Percentiles rank a stretch among this genome's conserved stretches.
Evolutionary conservation across 495 filamentous ascomycete species (phyloP).

Genomic region (Talaromyces thailandensis): DNA sequence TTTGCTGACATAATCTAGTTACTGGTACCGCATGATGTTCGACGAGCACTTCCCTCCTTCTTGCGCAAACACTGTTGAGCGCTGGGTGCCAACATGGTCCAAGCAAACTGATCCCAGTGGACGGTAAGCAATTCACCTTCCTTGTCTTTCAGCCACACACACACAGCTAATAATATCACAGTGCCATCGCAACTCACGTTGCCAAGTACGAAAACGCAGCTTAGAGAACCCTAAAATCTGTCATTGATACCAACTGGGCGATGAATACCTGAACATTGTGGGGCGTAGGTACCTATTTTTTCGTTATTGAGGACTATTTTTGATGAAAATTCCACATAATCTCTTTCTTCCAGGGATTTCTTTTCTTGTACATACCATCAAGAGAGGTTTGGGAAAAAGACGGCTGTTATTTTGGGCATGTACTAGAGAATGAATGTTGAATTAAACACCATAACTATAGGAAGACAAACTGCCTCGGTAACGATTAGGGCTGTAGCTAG

Average conservation of each 20-base stretch:
- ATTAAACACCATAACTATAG: background rate
- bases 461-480: background rate
- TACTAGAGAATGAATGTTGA: background rate
- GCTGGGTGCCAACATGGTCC: slow-evolving; percentile 97
- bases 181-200: slow-evolving; percentile 62
- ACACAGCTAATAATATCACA: slow-evolving; percentile 17
- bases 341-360: background rate
- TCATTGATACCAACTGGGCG: slow-evolving; percentile 11
- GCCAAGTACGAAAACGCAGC: slow-evolving; percentile 50
- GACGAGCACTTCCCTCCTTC: slow-evolving; percentile 94
- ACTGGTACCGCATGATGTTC: slow-evolving; percentile 98
- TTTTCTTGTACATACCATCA: background rate
- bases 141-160: background rate
- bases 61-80: slow-evolving; percentile 86
- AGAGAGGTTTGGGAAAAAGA: background rate
- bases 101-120: slow-evolving; percentile 93
- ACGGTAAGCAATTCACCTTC: slow-evolving; percentile 47
- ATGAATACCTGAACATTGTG: slow-evolving; percentile 1
- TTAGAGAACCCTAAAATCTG: slow-evolving; percentile 9
- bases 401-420: background rate
- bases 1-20: slow-evolving; percentile 27
- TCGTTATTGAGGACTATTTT: background rate
- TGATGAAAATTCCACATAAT: background rate
- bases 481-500: background rate
- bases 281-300: background rate